phyloP scores from a whole-genome alignment of 139 green algal genomes.

The Chlamydomonas incerta region DNA sequence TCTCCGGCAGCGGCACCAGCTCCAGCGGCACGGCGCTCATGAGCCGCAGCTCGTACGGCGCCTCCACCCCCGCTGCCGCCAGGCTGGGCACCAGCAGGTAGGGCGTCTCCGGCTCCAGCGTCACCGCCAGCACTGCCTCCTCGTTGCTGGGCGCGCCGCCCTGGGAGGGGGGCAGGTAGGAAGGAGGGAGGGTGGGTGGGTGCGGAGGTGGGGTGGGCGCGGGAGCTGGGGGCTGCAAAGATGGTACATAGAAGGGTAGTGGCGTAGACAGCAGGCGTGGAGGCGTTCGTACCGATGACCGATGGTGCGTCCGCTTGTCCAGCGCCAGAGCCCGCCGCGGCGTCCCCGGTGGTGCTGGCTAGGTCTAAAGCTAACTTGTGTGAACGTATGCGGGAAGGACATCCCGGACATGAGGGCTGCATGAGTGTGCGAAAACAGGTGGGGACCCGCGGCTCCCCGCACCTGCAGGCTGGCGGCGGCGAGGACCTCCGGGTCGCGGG shows the following conservation, averaged over 20 bases:
- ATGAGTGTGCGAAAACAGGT: no score
- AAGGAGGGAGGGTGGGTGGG: background rate
- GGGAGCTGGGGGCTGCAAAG: no score
- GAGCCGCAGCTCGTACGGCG: slow-evolving; percentile 63
- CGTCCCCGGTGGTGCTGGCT: no score
- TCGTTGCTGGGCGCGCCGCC: slow-evolving; percentile 29
- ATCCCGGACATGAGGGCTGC: no score
- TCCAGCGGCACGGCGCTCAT: slow-evolving; percentile 58
- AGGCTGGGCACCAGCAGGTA: slow-evolving; percentile 54
- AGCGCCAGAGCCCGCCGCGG: no score
- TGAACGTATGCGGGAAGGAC: no score
- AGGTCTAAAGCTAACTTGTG: no score
- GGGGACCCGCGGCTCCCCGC: background rate
- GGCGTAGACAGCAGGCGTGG: no score
- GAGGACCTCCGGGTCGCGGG: slow-evolving; percentile 5
- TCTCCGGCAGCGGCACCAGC: slow-evolving; percentile 61
- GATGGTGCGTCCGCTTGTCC: no score
- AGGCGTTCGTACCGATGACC: no score
- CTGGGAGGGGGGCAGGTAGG: no score
- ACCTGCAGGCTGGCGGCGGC: background rate
- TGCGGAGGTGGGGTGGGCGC: background rate
- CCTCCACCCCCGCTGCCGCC: slow-evolving; percentile 36
- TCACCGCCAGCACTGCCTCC: slow-evolving; percentile 46
- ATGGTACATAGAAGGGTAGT: no score
- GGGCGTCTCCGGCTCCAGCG: slow-evolving; percentile 57